Base-by-base conservation (phyloP, 2,329 filamentous ascomycete species). In the Penicillium sp. region DNA sequence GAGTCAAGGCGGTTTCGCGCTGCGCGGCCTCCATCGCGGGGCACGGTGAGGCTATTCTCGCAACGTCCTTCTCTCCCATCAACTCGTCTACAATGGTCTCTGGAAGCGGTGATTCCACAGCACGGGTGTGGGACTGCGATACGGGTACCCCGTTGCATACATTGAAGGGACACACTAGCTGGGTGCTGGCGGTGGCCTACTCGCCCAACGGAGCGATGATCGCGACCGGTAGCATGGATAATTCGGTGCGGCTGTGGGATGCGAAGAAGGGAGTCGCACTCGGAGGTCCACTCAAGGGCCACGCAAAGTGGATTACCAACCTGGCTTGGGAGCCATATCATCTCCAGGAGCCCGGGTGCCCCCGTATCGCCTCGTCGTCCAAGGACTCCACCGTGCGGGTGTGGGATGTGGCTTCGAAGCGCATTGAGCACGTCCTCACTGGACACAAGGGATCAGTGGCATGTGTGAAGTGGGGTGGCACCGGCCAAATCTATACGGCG, bases 291-390 rank as follows among this genome's bases (percentile, higher is more conserved):
- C 75, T 96, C 60, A 91, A 87, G 63, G 93, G 92, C 0, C 93
- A 97, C 66, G 81, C 82, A 0, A 95, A 95, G 70, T 95, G 88
- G 83, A 86, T 96, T 49, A 92, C 87, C 18, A 89, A 83, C 64
- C 76, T 96, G 41, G 83, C 87, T 0, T 98, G 93, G 93, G 89
- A 97, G 67, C 93, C 93, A 8, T 95, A 90, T 69, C 92, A 97
- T 67, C 74, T 88, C 18, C 90, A 92, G 77, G 72, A 81, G 49
- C 73, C 79, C 15, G 87, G 83, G n/a, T 82, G 86, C 12, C 86
- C 88, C 12, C 81, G 89, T 44, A 73, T 98, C 46, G 93, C 89
- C 3, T 95, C 88, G 20, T 87, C 88, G 0, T 93, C 88, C 42
- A 95, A 95, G 69, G 93, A 98, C 69, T 82, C 82, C 20, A 96